A percentile compares a stretch with the other conserved stretches of the same genome.
Evolutionary conservation across 2,329 filamentous ascomycete genomes (phyloP).

Genomic region (Albophoma yamanashiensis): DNA sequence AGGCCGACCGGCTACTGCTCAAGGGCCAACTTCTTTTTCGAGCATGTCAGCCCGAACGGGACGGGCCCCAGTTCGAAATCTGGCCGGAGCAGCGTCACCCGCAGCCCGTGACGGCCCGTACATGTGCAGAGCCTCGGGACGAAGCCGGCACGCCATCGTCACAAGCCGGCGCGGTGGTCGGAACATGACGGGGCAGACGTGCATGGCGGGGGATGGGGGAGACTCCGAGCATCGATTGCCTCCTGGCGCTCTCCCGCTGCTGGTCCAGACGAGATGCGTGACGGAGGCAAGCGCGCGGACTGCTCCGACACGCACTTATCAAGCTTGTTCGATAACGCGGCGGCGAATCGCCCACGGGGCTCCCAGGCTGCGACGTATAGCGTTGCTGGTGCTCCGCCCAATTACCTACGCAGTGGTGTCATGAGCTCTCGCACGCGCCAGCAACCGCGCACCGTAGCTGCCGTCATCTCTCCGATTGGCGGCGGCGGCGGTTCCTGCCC

Average conservation of each 20-base stretch:
- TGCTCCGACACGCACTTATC: neutral
- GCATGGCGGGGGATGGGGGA: neutral
- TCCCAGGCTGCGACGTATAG: too few relatives aligned
- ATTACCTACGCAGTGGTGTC: neutral
- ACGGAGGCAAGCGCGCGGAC: neutral
- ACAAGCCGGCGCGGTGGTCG: neutral
- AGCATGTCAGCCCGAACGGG: neutral
- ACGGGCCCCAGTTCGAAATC: neutral
- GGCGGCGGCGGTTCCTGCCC: neutral
- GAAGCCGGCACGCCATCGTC: neutral
- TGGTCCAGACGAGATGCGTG: neutral
- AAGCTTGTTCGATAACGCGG: neutral
- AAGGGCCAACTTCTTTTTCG: neutral
- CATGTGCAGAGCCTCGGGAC: neutral
- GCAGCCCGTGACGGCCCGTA: neutral
- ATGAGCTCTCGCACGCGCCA: neutral
- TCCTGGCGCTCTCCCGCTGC: neutral
- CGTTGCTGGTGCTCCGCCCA: neutral
- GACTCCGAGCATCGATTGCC: too few relatives aligned
- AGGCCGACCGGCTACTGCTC: neutral
- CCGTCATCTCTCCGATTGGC: slow-evolving; percentile 1
- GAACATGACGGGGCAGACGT: neutral
- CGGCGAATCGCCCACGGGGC: neutral
- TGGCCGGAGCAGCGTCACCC: neutral
- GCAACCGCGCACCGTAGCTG: neutral